These are phyloP conservation scores for Mucor indicus DNA, from an alignment of 371 early-diverging fungal genomes.

Conservation along the genomic window DNA sequence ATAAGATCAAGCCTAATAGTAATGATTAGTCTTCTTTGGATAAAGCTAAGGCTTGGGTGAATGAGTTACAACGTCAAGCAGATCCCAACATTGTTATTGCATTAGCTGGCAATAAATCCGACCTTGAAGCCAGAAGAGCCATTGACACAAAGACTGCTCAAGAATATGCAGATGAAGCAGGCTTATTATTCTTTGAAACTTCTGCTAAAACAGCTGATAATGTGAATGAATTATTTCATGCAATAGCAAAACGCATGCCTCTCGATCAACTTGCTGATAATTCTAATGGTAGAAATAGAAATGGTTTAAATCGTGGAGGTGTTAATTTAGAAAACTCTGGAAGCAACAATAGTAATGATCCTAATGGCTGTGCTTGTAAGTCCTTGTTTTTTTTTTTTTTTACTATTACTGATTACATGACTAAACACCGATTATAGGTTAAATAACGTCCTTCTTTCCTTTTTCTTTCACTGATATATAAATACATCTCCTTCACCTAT, in stretches of 20 bases:
- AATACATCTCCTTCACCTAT: too few relatives aligned
- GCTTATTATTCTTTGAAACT: constrained; percentile 91
- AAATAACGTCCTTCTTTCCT: too few relatives aligned
- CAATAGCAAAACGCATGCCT: constrained; percentile 64
- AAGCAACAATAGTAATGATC: constrained; percentile 15
- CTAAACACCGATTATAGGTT: too few relatives aligned
- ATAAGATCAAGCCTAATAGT: background rate
- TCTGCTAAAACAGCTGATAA: constrained; percentile 91
- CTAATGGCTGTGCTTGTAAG: constrained; percentile 53
- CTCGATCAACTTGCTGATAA: constrained; percentile 47
- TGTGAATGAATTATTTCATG: constrained; percentile 85
- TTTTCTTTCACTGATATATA: too few relatives aligned
- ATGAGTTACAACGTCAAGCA: constrained; percentile 94
- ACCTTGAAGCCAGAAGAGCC: constrained; percentile 76
- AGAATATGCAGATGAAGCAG: constrained; percentile 86
- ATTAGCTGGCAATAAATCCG: constrained; percentile 94
- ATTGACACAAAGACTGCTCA: constrained; percentile 80
- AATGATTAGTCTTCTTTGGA: constrained; percentile 81
- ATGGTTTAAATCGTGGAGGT: constrained; percentile 38
- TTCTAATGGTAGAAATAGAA: constrained; percentile 34
- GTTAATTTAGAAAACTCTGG: constrained; percentile 41
- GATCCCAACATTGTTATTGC: constrained; percentile 96
- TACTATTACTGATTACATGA: background rate
- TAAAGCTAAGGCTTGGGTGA: constrained; percentile 98
- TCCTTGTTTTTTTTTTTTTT: background rate